Evolutionary conservation across 2,329 filamentous ascomycete genomes (phyloP).

Genomic region (Colletotrichum limetticola): DNA sequence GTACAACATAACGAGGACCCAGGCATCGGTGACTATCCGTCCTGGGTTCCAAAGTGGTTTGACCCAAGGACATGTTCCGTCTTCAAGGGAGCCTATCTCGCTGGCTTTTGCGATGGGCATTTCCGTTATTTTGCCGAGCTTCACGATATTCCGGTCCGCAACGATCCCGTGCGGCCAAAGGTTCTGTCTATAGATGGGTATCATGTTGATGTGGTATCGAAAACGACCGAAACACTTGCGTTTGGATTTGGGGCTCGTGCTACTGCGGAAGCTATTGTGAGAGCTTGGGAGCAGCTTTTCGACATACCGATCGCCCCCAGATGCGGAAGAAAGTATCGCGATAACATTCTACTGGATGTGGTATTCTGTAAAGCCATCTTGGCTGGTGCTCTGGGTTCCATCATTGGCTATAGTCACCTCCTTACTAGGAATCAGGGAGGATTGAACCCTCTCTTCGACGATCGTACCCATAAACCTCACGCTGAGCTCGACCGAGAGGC

Average conservation of each 20-base stretch:
- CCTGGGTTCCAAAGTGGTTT: constrained; percentile 36
- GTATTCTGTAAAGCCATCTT: constrained; percentile 32
- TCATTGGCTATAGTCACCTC: constrained; percentile 10
- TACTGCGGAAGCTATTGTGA: background rate
- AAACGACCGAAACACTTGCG: background rate
- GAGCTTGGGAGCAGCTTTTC: constrained; percentile 10
- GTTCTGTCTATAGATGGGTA: constrained; percentile 32
- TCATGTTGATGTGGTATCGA: constrained; percentile 21
- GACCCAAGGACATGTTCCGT: constrained; percentile 17
- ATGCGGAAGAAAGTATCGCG: constrained; percentile 7
- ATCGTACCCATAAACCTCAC: background rate
- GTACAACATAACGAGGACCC: constrained; percentile 33
- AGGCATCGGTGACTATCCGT: constrained; percentile 23
- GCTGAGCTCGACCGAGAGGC: constrained; percentile 1
- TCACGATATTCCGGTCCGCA: constrained; percentile 14
- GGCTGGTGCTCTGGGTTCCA: constrained; percentile 14
- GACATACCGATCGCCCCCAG: constrained; percentile 1
- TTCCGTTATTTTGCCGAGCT: constrained; percentile 24
- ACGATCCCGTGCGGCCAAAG: constrained; percentile 4
- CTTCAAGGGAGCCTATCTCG: constrained; percentile 26
- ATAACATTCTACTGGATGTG: constrained; percentile 24
- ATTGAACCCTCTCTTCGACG: constrained; percentile 8
- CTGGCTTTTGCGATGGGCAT: constrained; percentile 30
- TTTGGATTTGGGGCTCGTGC: constrained; percentile 3
- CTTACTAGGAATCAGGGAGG: constrained; percentile 12